phyloP scores from a whole-genome alignment of 1,284 basidiomycete genomes.

The Papiliotrema flavescens region DNA sequence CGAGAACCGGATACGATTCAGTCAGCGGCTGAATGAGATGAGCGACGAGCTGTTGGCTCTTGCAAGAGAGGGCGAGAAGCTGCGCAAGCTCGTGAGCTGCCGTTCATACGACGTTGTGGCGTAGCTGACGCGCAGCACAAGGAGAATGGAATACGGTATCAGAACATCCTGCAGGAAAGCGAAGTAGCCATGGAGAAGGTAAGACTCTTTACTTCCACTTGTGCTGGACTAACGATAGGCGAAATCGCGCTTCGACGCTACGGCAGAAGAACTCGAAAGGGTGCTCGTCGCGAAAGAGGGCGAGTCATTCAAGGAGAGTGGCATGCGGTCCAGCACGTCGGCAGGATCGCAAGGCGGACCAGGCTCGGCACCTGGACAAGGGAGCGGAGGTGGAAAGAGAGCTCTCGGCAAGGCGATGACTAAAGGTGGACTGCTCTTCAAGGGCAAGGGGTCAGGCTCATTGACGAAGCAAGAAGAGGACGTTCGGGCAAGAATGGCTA shows the following conservation, averaged over 20 bases:
- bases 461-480: constrained; percentile 94
- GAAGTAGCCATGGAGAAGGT: constrained; percentile 80
- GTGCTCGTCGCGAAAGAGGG: constrained; percentile 93
- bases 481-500: constrained; percentile 76
- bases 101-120: neutral
- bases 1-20: constrained; percentile 81
- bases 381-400: constrained; percentile 22
- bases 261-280: constrained; percentile 91
- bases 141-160: constrained; percentile 80
- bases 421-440: constrained; percentile 84
- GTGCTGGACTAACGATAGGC: constrained; percentile 44
- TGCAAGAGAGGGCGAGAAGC: constrained; percentile 89
- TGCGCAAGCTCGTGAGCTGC: constrained; percentile 69
- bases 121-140: constrained; percentile 62
- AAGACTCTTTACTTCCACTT: constrained; percentile 1
- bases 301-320: constrained; percentile 77
- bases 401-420: constrained; percentile 67
- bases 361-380: constrained; percentile 4
- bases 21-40: constrained; percentile 87
- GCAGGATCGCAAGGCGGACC: constrained; percentile 16
- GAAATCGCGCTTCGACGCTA: constrained; percentile 77
- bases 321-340: constrained; percentile 54
- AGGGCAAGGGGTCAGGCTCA: constrained; percentile 89
- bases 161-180: constrained; percentile 84
- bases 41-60: constrained; percentile 84